Conservation (phyloP, 2,329 filamentous ascomycete species). For the Sphaceloma murrayae region DNA sequence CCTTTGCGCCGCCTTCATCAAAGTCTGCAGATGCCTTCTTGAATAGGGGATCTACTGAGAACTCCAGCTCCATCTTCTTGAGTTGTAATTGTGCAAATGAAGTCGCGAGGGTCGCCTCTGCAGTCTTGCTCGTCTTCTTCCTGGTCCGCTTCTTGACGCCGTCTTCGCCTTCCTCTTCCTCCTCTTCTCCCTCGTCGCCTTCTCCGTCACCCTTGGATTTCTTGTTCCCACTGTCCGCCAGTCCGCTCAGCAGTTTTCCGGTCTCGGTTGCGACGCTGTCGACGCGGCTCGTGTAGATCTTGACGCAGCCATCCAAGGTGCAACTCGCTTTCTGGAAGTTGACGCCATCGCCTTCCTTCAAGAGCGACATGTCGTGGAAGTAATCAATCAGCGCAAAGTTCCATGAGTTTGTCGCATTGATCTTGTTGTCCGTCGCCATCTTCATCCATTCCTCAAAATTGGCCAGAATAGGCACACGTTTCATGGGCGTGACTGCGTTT, state of each 20-base stretch:
- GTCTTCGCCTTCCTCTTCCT: slow-evolving; percentile 46
- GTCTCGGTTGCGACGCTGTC: slow-evolving; percentile 98
- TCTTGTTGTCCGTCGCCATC: slow-evolving; percentile 96
- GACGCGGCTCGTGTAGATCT: slow-evolving; percentile 97
- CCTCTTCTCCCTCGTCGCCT: slow-evolving; percentile 48
- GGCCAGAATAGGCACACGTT: slow-evolving; percentile 86
- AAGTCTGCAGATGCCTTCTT: slow-evolving; percentile 98
- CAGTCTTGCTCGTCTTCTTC: slow-evolving; percentile 68
- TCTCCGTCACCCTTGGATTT: slow-evolving; percentile 45
- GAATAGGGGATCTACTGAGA: slow-evolving; percentile 94
- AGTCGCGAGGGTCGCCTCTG: slow-evolving; percentile 84
- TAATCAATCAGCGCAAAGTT: slow-evolving; percentile 99
- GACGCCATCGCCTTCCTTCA: slow-evolving; percentile 92
- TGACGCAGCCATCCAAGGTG: slow-evolving; percentile 94
- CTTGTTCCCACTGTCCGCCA: slow-evolving; percentile 73
- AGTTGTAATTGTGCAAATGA: slow-evolving; percentile 82
- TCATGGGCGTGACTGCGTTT: slow-evolving; percentile 82
- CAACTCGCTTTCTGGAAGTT: slow-evolving; percentile 99
- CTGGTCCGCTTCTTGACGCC: slow-evolving; percentile 50
- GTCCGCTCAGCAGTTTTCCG: slow-evolving; percentile 82
- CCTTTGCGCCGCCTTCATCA: slow-evolving; percentile 94
- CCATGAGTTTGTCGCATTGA: slow-evolving; percentile 97
- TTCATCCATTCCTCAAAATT: slow-evolving; percentile 99
- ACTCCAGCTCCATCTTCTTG: slow-evolving; percentile 96
- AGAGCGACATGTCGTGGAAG: slow-evolving; percentile 95